Evolutionary conservation across 768 basidiomycete genomes (phyloP), one percentile per base, ranked within the genome.

Genomic region (Macrolepiota fuliginosa): DNA sequence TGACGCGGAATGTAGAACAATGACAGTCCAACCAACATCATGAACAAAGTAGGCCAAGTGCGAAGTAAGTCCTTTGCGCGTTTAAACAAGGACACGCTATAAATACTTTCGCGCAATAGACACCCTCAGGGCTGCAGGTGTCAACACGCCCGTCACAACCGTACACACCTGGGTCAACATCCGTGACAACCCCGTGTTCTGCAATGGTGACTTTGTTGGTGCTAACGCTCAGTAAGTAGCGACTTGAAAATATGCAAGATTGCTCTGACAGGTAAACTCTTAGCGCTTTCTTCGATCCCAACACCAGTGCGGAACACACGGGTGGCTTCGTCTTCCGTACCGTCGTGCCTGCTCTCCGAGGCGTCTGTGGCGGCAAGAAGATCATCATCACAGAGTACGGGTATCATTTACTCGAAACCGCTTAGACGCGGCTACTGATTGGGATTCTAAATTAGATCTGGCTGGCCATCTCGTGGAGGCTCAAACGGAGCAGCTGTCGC

Each of bases 381-480:
- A 65, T 77, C 4, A 62, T 63, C 37, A 77, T 77, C 58, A 72
- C 75, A 1, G 77, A 79, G 76, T 77, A 59, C 13, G 71, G n/a
- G 7, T 56, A 49, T 24, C 47, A 7, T 24, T 40, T 40, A 17
- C 39, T 45, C 19, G 9, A 19, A 22, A n/a, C 17, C 10, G 17
- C 19, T 10, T 19, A 19, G 19, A 19, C 4, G 9, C 19, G 19
- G 7, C 19, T n/a, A 17, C 42, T 45, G n/a, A 45, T 45, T 15
- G 17, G 10, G n/a, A 2, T 19, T 7, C 17, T 10, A 3, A 3
- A 45, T 19, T 45, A 76, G 75, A 65, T 72, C 76, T 32, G 78
- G 77, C 25, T 79, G 76, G 77, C 76, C 78, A 17, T 78, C 78
- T 5, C 70, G 75, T 29, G 78, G 78, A 2, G 52, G 61, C 6